Percentiles rank a stretch among this genome's conserved stretches.
These are phyloP conservation scores for Podospora didyma DNA, from an alignment of 495 filamentous ascomycete species.

Conservation along the genomic window DNA sequence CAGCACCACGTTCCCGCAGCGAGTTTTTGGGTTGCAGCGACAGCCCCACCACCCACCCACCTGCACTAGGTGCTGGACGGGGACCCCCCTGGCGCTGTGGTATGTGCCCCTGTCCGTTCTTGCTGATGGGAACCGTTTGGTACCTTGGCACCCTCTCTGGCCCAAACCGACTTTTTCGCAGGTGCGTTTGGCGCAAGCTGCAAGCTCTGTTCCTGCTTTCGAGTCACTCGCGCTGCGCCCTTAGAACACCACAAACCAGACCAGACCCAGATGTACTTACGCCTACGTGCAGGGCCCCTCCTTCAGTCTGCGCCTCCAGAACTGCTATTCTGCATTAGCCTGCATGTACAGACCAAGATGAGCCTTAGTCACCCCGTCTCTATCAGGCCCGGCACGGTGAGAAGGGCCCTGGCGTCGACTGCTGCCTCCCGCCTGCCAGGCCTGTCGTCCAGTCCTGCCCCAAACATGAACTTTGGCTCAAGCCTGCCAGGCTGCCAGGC, in stretches of 20 bases:
- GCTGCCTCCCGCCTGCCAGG: constrained; percentile 26
- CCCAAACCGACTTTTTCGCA: background rate
- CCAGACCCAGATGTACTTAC: constrained; percentile 14
- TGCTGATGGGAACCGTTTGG: background rate
- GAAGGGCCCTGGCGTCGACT: constrained; percentile 17
- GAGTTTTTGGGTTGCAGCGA: constrained; percentile 1
- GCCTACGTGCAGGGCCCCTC: constrained; percentile 4
- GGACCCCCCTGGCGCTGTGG: too few species aligned
- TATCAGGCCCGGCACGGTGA: constrained; percentile 11
- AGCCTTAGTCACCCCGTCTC: constrained; percentile 18
- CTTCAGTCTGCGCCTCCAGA: constrained; percentile 25
- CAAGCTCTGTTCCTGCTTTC: constrained; percentile 5
- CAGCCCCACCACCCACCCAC: background rate
- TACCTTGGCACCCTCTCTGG: too few species aligned
- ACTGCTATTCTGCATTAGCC: constrained; percentile 25
- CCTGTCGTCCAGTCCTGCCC: constrained; percentile 15
- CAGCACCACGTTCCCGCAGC: background rate
- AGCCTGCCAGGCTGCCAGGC: constrained; percentile 19
- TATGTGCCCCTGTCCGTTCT: background rate
- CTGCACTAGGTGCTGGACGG: background rate
- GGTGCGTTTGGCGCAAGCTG: background rate
- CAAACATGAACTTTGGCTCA: constrained; percentile 15
- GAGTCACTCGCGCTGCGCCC: constrained; percentile 20
- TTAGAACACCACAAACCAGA: constrained; percentile 17
- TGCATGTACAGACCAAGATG: constrained; percentile 16